phyloP scores from a whole-genome alignment of 78 protist genomes.

The Emiliania huxleyi region DNA sequence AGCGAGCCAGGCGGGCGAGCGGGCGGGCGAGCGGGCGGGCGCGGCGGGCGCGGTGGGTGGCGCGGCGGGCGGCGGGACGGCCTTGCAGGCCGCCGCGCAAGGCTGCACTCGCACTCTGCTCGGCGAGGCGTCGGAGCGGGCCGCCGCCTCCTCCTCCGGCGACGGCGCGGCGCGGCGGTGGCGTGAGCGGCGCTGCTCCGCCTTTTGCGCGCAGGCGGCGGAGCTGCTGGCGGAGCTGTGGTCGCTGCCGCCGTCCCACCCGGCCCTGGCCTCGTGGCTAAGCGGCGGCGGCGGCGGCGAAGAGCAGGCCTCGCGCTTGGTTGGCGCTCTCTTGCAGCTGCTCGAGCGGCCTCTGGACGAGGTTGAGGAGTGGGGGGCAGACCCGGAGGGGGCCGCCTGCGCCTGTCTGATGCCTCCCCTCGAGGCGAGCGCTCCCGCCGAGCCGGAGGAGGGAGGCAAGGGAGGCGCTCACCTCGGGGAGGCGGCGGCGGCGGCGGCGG shows the following conservation, averaged over 20 bases:
- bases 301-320: too few relatives aligned
- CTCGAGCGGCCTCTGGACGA: background rate
- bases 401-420: background rate
- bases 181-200: background rate
- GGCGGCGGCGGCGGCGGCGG: background rate
- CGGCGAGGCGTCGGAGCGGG: background rate
- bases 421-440: background rate
- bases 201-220: background rate
- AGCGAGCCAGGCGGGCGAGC: background rate
- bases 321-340: background rate
- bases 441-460: background rate
- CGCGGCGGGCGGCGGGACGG: too few relatives aligned
- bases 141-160: background rate
- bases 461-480: too few relatives aligned
- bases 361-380: background rate
- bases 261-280: too few relatives aligned
- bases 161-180: background rate
- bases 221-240: background rate
- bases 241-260: background rate
- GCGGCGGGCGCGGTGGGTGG: too few relatives aligned
- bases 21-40: background rate
- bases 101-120: too few relatives aligned
- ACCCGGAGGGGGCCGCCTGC: background rate
- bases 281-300: too few relatives aligned
- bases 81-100: too few relatives aligned